Conservation (phyloP, 129 eudicot genomes). For the Cynara cardunculus region DNA sequence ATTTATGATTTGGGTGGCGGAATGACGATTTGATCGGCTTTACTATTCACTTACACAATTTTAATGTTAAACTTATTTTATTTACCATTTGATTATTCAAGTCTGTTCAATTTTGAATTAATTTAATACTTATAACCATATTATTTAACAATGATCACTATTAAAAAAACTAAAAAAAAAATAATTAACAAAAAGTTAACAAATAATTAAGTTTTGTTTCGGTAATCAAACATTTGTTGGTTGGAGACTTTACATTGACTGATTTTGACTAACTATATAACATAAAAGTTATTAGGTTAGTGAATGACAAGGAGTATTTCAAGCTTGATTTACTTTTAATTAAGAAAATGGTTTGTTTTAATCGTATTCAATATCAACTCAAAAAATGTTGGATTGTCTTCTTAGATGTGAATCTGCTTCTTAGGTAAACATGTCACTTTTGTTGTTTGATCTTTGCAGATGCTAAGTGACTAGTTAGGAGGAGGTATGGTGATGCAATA, state of each 20-base stretch:
- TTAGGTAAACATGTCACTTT: not conserved
- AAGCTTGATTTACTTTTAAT: not conserved
- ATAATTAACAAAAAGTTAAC: too few species aligned
- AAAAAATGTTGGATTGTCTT: not conserved
- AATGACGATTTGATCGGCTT: too few species aligned
- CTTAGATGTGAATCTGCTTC: not conserved
- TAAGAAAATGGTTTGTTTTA: not conserved
- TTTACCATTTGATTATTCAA: too few species aligned
- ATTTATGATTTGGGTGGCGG: too few species aligned
- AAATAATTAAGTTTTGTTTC: not conserved
- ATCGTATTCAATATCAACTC: not conserved
- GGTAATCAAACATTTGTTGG: not conserved
- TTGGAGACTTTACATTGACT: not conserved
- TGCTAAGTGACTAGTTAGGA: slow-evolving; percentile 57
- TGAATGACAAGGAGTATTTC: not conserved
- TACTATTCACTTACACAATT: too few species aligned
- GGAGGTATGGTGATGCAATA: slow-evolving; percentile 36
- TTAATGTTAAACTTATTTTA: too few species aligned
- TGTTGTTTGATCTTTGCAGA: not conserved
- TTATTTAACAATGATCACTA: too few species aligned
- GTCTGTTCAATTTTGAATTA: too few species aligned
- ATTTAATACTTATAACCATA: too few species aligned
- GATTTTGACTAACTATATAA: not conserved
- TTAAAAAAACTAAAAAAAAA: too few species aligned
- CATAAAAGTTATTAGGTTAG: not conserved